A percentile compares a stretch with the other conserved stretches of the same genome.
These are phyloP conservation scores for Tulasnella sp. DNA, from an alignment of 768 basidiomycete species.

Conservation along the genomic window DNA sequence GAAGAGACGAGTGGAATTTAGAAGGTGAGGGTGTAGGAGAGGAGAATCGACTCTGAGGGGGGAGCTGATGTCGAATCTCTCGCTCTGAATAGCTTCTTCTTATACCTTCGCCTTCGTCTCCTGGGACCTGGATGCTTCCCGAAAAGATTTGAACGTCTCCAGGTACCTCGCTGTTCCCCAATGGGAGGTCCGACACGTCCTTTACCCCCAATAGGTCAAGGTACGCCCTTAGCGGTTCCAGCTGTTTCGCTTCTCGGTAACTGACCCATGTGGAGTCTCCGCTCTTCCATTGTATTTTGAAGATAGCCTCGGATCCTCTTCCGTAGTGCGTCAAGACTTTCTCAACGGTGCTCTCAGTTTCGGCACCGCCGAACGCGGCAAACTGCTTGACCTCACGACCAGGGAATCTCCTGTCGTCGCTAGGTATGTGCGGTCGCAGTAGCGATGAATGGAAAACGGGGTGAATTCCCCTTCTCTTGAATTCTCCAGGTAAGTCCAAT, in stretches of 20 bases:
- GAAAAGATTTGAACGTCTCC: too few relatives aligned
- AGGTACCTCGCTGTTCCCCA: too few relatives aligned
- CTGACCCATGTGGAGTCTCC: conserved; percentile 40
- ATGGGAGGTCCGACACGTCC: too few relatives aligned
- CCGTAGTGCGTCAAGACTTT: conserved; percentile 34
- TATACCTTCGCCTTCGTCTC: too few relatives aligned
- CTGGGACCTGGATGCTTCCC: too few relatives aligned
- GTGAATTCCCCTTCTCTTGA: conserved; percentile 6
- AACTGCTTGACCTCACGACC: conserved; percentile 33
- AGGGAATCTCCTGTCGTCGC: conserved; percentile 42
- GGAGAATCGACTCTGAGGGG: too few relatives aligned
- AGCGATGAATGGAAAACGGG: conserved; percentile 22
- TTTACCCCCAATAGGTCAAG: too few relatives aligned
- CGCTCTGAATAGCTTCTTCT: too few relatives aligned
- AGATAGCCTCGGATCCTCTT: conserved; percentile 31
- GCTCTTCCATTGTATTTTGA: conserved; percentile 38
- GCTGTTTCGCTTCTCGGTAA: conserved; percentile 22
- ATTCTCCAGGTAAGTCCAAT: conserved; percentile 11
- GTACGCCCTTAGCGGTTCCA: too few relatives aligned
- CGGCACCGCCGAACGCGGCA: conserved; percentile 30
- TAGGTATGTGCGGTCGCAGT: neutral
- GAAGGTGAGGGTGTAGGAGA: too few relatives aligned
- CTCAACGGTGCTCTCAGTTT: conserved; percentile 35
- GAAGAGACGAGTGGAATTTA: too few relatives aligned
- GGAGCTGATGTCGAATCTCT: too few relatives aligned